Percentiles rank a stretch among this genome's conserved stretches.
Evolutionary conservation across 139 green algal species (phyloP).

Genomic region (Limnomonas spitsbergensis): DNA sequence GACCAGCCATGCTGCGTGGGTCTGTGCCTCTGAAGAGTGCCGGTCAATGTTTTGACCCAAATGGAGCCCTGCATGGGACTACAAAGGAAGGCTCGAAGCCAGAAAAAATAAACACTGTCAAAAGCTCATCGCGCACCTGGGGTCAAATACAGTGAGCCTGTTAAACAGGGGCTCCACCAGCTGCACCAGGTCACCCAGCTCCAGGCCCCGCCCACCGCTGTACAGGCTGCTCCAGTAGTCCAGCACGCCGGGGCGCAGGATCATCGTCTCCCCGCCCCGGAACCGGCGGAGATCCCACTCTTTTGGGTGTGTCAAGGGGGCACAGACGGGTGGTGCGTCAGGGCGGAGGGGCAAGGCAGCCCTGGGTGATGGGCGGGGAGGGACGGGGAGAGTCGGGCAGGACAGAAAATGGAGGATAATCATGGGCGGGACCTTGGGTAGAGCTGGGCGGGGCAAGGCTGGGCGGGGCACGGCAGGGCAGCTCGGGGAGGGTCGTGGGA

Average conservation of each 20-base stretch:
- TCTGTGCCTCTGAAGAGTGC: too few species aligned
- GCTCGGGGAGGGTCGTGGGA: too few species aligned
- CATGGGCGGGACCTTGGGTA: too few species aligned
- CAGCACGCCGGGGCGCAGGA: conserved; percentile 63
- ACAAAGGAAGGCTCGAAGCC: conserved; percentile 41
- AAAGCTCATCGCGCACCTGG: not conserved
- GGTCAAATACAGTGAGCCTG: conserved; percentile 52
- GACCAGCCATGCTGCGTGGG: too few species aligned
- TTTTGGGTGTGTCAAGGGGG: conserved; percentile 4
- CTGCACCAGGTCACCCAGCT: conserved; percentile 59
- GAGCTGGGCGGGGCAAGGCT: too few species aligned
- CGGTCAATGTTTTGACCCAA: too few species aligned
- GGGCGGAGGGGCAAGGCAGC: too few species aligned
- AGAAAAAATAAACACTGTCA: not conserved
- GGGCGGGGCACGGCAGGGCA: too few species aligned
- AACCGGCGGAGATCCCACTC: conserved; percentile 60
- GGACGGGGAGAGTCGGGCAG: too few species aligned
- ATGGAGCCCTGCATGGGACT: not conserved
- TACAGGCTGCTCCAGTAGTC: conserved; percentile 63
- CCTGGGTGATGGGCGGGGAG: too few species aligned
- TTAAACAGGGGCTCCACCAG: conserved; percentile 65
- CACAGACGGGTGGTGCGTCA: not conserved
- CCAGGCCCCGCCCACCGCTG: conserved; percentile 42
- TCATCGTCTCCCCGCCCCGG: conserved; percentile 71
- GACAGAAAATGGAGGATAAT: too few species aligned